phyloP scores from a whole-genome alignment of 768 basidiomycete genomes.

The Rhodotorula toruloides region DNA sequence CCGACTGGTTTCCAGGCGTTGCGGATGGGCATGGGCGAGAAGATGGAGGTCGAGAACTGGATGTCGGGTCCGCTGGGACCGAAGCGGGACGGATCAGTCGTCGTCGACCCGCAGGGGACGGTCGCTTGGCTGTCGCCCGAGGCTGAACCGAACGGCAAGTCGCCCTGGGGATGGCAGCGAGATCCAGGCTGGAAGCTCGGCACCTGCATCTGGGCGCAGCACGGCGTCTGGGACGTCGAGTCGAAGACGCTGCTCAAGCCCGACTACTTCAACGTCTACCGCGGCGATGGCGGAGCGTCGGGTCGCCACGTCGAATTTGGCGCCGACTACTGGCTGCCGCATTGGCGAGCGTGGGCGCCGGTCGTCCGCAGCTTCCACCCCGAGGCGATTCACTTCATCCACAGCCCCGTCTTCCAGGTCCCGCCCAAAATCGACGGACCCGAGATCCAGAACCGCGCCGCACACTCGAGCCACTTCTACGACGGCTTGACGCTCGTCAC shows the following conservation, averaged over 20 bases:
- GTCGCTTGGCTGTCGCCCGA: conserved; percentile 68
- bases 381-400: conserved; percentile 79
- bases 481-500: conserved; percentile 91
- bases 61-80: conserved; percentile 76
- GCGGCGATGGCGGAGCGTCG: conserved; percentile 37
- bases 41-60: conserved; percentile 76
- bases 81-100: conserved; percentile 63
- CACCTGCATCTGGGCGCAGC: conserved; percentile 76
- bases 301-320: conserved; percentile 61
- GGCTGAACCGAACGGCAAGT: conserved; percentile 47
- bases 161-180: conserved; percentile 79
- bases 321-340: conserved; percentile 71
- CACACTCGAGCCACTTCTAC: conserved; percentile 82
- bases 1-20: conserved; percentile 81
- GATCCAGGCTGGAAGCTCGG: conserved; percentile 67
- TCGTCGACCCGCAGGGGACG: conserved; percentile 75
- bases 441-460: conserved; percentile 61
- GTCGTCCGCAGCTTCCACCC: conserved; percentile 67
- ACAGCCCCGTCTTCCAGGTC: conserved; percentile 79
- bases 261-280: conserved; percentile 65
- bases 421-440: conserved; percentile 55
- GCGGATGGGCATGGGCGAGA: conserved; percentile 78
- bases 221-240: conserved; percentile 77
- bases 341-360: conserved; percentile 57
- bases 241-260: conserved; percentile 63